Base-by-base conservation (phyloP, 2,329 filamentous ascomycete species). In the Arthrobotrys entomopaga region DNA sequence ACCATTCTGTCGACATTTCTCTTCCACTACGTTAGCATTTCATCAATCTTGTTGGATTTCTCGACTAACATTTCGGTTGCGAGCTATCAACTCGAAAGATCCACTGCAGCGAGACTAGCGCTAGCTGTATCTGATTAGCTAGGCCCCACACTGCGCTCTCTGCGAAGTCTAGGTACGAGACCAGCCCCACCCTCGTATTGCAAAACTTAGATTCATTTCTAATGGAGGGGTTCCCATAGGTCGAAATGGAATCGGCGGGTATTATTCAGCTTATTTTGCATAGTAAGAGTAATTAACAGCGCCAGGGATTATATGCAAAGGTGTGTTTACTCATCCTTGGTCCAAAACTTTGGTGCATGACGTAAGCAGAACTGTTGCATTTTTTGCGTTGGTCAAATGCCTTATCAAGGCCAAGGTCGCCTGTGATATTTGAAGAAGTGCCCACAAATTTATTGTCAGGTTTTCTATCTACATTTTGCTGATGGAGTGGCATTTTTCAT, bases 251-350 rank as follows among this genome's bases (percentile, higher is more conserved):
- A 29, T 13, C 19, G 22, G 34, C 24, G 20, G 24, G 50, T 26
- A 24, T 52, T 40, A 15, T 52, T 63, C 49, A 29, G 65, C 49
- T 70, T 70, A 70, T 57, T 58, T 7, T 70, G 65, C 65, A 70
- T 70, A 24, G 15, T 43, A 3, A 19, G 5, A 1, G 16, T 46
- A 19, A 15, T 46, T 6, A 13, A 46, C 7, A 19, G 13, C 8
- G 40, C 16, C 11, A 49, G 16, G 53, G 43, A 46, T 48, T 6
- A 16, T 52, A 34, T 19, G 42, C 15, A 19, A 13, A n/a, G 42
- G 13, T 2, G 2, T 40, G 63, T 65, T 65, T 65, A 65, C n/a
- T 65, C 46, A 65, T 65, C 63, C 40, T 8, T 8, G n/a, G 43
- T 34, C n/a, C 13, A 8, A 29, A 34, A 11, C n/a, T 46, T 15